Evolutionary conservation across 805 yeast genomes (phyloP).

Genomic region (Yamadazyma scolyti): DNA sequence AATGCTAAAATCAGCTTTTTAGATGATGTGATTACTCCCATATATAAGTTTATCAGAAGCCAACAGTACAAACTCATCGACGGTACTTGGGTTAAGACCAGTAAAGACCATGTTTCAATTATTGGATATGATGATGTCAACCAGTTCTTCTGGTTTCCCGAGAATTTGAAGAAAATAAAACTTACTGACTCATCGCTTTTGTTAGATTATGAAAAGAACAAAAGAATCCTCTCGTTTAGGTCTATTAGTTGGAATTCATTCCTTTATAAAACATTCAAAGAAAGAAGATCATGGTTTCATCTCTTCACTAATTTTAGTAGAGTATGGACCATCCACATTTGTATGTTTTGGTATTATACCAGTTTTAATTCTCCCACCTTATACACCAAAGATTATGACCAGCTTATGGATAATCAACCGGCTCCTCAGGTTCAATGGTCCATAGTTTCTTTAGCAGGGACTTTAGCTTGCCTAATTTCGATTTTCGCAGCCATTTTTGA

Average conservation of each 20-base stretch:
- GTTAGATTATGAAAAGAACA: slow-evolving; percentile 20
- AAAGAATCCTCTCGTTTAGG: slow-evolving; percentile 28
- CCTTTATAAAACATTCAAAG: slow-evolving; percentile 45
- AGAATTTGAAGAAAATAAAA: slow-evolving; percentile 29
- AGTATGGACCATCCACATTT: slow-evolving; percentile 51
- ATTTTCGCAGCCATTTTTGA: slow-evolving; percentile 23
- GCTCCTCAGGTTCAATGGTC: slow-evolving; percentile 42
- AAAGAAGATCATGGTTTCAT: slow-evolving; percentile 50
- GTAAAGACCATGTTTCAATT: slow-evolving; percentile 62
- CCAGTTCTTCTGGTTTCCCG: slow-evolving; percentile 48
- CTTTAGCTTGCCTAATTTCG: slow-evolving; percentile 32
- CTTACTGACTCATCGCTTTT: slow-evolving; percentile 30
- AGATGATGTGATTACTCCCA: slow-evolving; percentile 41
- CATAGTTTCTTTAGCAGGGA: slow-evolving; percentile 43
- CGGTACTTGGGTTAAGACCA: slow-evolving; percentile 55
- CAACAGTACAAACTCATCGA: slow-evolving; percentile 61
- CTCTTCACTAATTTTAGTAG: slow-evolving; percentile 46
- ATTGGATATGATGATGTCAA: slow-evolving; percentile 56
- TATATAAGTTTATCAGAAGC: slow-evolving; percentile 57
- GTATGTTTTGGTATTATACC: slow-evolving; percentile 51
- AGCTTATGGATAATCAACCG: slow-evolving; percentile 41
- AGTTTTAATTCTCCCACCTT: slow-evolving; percentile 48
- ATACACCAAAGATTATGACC: slow-evolving; percentile 42
- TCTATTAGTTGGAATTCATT: slow-evolving; percentile 38
- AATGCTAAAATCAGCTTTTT: slow-evolving; percentile 22